These are phyloP conservation scores for Rhynchosporium secalis DNA, from an alignment of 2,329 filamentous ascomycete genomes.

Conservation along the genomic window DNA sequence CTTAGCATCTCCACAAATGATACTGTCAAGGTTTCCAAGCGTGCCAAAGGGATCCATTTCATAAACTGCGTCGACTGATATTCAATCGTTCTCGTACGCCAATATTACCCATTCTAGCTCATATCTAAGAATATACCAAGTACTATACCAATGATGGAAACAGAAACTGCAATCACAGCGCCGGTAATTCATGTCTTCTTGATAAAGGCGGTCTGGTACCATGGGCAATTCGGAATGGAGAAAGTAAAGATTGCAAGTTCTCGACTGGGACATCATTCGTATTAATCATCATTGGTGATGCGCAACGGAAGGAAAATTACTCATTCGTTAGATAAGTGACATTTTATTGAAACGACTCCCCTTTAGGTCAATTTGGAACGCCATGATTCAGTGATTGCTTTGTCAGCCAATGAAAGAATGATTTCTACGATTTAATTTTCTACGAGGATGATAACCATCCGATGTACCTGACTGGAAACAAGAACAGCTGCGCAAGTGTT, in stretches of 20 bases:
- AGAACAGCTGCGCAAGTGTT: constrained; percentile 8
- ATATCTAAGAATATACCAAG: background rate
- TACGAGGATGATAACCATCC: constrained; percentile 11
- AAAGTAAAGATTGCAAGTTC: constrained; percentile 8
- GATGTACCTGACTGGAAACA: constrained; percentile 14
- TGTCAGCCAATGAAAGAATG: background rate
- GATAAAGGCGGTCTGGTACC: background rate
- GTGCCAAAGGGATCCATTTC: constrained; percentile 12
- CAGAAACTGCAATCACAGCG: constrained; percentile 5
- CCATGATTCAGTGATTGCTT: background rate
- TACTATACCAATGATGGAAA: constrained; percentile 14
- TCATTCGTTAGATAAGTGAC: constrained; percentile 10
- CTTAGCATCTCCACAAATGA: background rate
- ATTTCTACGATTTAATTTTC: constrained; percentile 7
- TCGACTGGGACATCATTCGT: constrained; percentile 1
- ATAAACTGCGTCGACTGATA: constrained; percentile 13
- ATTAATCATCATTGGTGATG: constrained; percentile 1
- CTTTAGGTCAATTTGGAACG: background rate
- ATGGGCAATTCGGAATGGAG: background rate
- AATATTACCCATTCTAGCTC: background rate
- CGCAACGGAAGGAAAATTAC: constrained; percentile 3
- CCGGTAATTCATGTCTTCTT: constrained; percentile 5
- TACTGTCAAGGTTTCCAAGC: constrained; percentile 3
- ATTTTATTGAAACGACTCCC: background rate
- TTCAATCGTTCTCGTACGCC: constrained; percentile 8